Conservation (phyloP, 2,329 filamentous ascomycete species). For the Colletotrichum limetticola region DNA sequence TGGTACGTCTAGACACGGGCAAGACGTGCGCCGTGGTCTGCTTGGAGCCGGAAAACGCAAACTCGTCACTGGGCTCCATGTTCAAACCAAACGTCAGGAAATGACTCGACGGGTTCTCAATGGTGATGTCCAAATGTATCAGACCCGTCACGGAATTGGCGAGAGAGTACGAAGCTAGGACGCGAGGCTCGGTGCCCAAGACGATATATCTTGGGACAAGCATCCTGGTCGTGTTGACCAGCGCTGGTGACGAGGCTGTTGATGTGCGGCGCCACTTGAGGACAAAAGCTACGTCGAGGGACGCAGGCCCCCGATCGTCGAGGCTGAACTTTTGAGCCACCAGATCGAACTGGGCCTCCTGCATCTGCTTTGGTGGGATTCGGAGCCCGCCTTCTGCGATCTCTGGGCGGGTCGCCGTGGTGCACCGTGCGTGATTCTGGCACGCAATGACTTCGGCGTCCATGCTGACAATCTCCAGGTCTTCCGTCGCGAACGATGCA, state of each 20-base stretch:
- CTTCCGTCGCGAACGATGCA: conserved; percentile 81
- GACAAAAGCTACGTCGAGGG: conserved; percentile 78
- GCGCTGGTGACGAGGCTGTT: conserved; percentile 20
- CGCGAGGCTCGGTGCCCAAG: conserved; percentile 86
- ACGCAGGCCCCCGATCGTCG: conserved; percentile 82
- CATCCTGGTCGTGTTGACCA: conserved; percentile 73
- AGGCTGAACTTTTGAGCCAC: conserved; percentile 80
- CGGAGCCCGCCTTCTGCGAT: conserved; percentile 54
- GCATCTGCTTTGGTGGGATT: conserved; percentile 74
- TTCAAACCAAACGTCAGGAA: conserved; percentile 91
- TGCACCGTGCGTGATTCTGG: conserved; percentile 71
- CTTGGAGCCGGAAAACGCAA: conserved; percentile 93
- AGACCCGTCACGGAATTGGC: conserved; percentile 47
- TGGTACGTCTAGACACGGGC: conserved; percentile 79
- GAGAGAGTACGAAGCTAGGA: conserved; percentile 71
- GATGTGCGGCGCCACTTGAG: conserved; percentile 80
- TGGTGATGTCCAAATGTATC: conserved; percentile 66
- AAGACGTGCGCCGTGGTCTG: conserved; percentile 82
- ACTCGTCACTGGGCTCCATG: conserved; percentile 93
- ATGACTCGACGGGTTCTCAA: conserved; percentile 95
- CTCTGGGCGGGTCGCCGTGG: conserved; percentile 50
- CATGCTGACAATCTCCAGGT: conserved; percentile 72
- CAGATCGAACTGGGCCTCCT: conserved; percentile 78
- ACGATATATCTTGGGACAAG: conserved; percentile 84
- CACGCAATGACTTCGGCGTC: conserved; percentile 70